phyloP scores from a whole-genome alignment of 2,329 filamentous ascomycete species.

The Xylaria sp. region DNA sequence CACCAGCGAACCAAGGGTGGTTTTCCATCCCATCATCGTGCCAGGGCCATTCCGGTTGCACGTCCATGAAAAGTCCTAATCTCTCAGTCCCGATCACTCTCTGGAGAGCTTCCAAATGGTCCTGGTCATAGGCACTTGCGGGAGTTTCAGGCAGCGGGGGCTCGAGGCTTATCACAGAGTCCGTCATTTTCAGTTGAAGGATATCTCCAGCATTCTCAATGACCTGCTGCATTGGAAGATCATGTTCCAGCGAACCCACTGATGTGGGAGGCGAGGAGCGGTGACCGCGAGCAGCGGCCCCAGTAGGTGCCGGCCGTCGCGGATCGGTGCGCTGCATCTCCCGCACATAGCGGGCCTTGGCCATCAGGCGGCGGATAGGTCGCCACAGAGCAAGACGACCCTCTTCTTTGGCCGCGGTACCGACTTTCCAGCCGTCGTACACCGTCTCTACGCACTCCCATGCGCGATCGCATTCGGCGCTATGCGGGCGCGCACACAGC shows the following conservation, averaged over 20 bases:
- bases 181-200: neutral
- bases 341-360: constrained; percentile 36
- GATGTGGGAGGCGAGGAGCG: neutral
- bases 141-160: neutral
- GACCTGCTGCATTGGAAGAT: neutral
- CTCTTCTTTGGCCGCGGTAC: constrained; percentile 41
- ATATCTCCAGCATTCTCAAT: neutral
- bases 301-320: neutral
- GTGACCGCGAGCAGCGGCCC: neutral
- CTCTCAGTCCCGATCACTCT: constrained; percentile 17
- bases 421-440: constrained; percentile 31
- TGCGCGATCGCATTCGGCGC: constrained; percentile 32
- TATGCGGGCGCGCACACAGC: constrained; percentile 28
- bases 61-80: constrained; percentile 9
- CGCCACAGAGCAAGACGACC: constrained; percentile 25
- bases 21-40: constrained; percentile 9
- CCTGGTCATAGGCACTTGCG: neutral
- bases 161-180: neutral
- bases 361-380: constrained; percentile 33
- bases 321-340: constrained; percentile 28
- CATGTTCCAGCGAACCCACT: neutral
- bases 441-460: constrained; percentile 32
- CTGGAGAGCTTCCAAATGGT: constrained; percentile 10
- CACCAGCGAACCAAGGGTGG: neutral
- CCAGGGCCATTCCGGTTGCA: constrained; percentile 12